Conservation (phyloP, 1,139 yeast genomes). For the Eremothecium cymbalariae region DNA sequence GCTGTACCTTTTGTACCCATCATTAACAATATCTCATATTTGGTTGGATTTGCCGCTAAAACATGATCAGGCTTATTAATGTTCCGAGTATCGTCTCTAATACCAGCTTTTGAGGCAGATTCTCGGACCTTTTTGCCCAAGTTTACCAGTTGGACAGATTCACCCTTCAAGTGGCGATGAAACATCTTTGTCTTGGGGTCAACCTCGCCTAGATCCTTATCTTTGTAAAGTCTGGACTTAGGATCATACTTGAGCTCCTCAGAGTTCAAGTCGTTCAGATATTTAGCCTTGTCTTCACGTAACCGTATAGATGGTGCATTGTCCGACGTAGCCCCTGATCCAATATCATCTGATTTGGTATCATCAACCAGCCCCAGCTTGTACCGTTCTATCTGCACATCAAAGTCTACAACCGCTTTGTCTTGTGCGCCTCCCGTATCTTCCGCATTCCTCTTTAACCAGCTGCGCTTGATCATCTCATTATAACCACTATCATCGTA, state of each 20-base stretch:
- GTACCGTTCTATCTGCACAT: slow-evolving; percentile 27
- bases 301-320: slow-evolving; percentile 22
- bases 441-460: slow-evolving; percentile 7
- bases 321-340: neutral
- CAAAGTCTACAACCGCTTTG: slow-evolving; percentile 19
- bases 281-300: slow-evolving; percentile 31
- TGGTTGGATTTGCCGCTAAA: slow-evolving; percentile 31
- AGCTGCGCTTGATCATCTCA: slow-evolving; percentile 19
- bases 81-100: slow-evolving; percentile 23
- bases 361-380: slow-evolving; percentile 24
- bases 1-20: too few species aligned
- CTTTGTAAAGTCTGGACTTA: slow-evolving; percentile 30
- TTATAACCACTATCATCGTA: slow-evolving; percentile 27
- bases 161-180: slow-evolving; percentile 31
- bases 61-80: slow-evolving; percentile 25
- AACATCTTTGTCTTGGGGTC: slow-evolving; percentile 31
- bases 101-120: slow-evolving; percentile 23
- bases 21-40: slow-evolving; percentile 28
- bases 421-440: slow-evolving; percentile 4
- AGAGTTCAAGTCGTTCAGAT: slow-evolving; percentile 26
- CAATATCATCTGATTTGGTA: slow-evolving; percentile 10
- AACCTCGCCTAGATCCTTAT: slow-evolving; percentile 25
- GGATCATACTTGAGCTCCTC: slow-evolving; percentile 30
- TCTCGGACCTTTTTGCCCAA: slow-evolving; percentile 22
- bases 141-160: slow-evolving; percentile 25